Base-by-base conservation (phyloP, 306 rosid genomes). In the Aeschynomene evenia region DNA sequence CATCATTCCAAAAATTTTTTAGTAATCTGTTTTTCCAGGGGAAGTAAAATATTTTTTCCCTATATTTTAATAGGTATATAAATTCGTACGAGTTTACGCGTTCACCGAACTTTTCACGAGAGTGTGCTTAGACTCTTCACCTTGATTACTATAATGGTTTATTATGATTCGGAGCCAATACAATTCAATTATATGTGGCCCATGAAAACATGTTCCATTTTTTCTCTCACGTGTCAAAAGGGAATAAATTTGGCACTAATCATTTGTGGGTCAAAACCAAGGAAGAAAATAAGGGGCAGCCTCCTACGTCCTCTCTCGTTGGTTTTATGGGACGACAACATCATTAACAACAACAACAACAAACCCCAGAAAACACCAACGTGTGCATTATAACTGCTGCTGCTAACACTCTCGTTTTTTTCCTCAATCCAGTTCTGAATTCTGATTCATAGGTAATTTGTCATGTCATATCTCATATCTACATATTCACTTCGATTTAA, bases 261-360 rank as follows among this genome's bases (percentile, higher is more conserved):
- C 76, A 37, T 24, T 28, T 39, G 6, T 12, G 66, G 46, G 66
- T 34, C 79, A 64, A 23, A 37, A 13, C n/a, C 4, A 13, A 40
- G 48, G 15, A 40, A 40, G 14, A 13, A 40, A 16, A n/a, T n/a
- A n/a, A 4, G 3, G 21, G 51, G 51, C 51, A 28, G 48, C 78
- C 56, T 40, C 50, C 66, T 77, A 71, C 73, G 73, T 48, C 53
- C 51, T 53, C 51, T 53, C 31, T 24, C 63, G 42, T 14, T 45
- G 13, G 46, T 33, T 59, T 71, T 9, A 60, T 10, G 26, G 21
- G 68, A 28, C 77, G 64, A 33, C 14, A 10, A 8, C 34, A 13
- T 10, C 26, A 9, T 5, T 9, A 34, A 34, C 43, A 5, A 37
- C 43, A 37, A 37, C 50, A 45, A 45, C 51, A 33, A 68, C 61